phyloP scores from a whole-genome alignment of 805 yeast species.

The Pichia manshurica region DNA sequence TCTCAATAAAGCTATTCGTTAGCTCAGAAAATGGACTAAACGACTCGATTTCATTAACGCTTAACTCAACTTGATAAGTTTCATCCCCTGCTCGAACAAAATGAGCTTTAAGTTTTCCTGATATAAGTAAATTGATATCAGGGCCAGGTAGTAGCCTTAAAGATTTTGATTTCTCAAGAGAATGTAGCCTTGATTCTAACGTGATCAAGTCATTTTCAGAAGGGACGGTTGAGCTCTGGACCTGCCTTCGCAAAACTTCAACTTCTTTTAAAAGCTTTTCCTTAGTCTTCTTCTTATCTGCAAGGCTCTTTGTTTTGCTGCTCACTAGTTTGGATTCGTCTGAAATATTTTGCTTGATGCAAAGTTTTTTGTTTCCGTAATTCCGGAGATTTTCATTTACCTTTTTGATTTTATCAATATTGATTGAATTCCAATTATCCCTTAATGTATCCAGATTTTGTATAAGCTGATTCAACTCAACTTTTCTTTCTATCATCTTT shows the following conservation, averaged over 20 bases:
- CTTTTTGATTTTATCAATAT: slow-evolving; percentile 8
- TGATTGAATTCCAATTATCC: slow-evolving; percentile 12
- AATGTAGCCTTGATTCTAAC: slow-evolving; percentile 13
- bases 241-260: neutral
- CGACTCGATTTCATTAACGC: neutral
- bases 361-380: neutral
- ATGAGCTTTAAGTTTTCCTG: neutral
- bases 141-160: slow-evolving; percentile 13
- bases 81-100: neutral
- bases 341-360: slow-evolving; percentile 4
- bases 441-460: slow-evolving; percentile 11
- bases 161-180: slow-evolving; percentile 11
- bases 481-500: slow-evolving; percentile 18
- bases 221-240: slow-evolving; percentile 15
- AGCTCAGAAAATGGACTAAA: slow-evolving; percentile 10
- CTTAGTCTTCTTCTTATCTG: slow-evolving; percentile 3
- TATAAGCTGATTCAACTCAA: slow-evolving; percentile 17
- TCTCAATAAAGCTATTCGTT: neutral
- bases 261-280: slow-evolving; percentile 5
- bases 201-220: slow-evolving; percentile 13
- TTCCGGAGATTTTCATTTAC: slow-evolving; percentile 1
- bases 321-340: neutral
- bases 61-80: neutral
- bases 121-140: neutral
- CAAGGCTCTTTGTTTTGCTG: neutral